These are phyloP conservation scores for Leccinum imitatum DNA, from an alignment of 768 basidiomycete species.

Conservation along the genomic window DNA sequence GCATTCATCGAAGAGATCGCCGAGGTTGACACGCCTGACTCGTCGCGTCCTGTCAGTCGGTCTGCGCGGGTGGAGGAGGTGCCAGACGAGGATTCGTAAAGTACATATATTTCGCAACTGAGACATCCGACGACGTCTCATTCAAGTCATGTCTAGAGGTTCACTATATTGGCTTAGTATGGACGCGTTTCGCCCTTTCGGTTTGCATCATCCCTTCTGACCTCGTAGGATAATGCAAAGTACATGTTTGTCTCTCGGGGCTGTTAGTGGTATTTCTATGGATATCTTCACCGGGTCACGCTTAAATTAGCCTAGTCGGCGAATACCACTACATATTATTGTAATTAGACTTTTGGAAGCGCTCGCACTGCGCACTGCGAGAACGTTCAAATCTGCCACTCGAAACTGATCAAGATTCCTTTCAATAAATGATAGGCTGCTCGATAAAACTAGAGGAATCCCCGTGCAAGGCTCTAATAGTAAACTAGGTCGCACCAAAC, in stretches of 20 bases:
- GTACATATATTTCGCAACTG: background rate
- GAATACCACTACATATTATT: background rate
- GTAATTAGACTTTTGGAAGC: background rate
- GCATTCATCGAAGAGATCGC: constrained; percentile 39
- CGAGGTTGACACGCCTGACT: constrained; percentile 32
- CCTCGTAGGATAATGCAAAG: constrained; percentile 1
- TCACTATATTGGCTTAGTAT: background rate
- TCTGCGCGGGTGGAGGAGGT: constrained; percentile 46
- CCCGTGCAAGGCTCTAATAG: too few relatives aligned
- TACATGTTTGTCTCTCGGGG: background rate
- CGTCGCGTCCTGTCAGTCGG: constrained; percentile 36
- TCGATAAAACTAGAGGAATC: too few relatives aligned
- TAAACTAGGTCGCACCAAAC: too few relatives aligned
- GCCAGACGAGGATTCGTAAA: constrained; percentile 40
- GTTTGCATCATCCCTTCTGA: constrained; percentile 39
- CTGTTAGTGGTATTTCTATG: background rate
- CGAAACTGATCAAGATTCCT: background rate
- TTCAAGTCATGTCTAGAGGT: background rate
- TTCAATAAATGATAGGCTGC: background rate
- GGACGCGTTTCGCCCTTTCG: background rate
- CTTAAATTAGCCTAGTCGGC: background rate
- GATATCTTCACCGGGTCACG: background rate
- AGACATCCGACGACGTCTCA: background rate
- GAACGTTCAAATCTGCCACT: background rate
- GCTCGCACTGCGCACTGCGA: background rate